These are phyloP conservation scores for Calonectria montana DNA, from an alignment of 2,329 filamentous ascomycete species.

Conservation along the genomic window DNA sequence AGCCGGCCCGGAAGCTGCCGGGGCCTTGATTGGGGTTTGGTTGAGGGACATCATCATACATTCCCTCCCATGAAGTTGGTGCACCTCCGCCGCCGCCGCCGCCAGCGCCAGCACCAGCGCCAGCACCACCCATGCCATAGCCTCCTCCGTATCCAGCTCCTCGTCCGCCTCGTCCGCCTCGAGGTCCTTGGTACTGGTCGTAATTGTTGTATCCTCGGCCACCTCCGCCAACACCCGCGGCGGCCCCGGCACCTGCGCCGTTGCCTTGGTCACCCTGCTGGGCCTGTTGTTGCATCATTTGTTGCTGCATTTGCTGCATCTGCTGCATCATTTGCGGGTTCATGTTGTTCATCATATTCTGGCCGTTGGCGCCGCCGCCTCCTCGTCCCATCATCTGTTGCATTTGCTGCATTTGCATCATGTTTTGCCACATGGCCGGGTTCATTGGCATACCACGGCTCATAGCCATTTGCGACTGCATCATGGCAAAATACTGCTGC, in stretches of 20 bases:
- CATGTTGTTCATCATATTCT: slow-evolving; percentile 57
- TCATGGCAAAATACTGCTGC: slow-evolving; percentile 96
- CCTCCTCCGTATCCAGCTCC: slow-evolving; percentile 41
- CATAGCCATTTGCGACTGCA: slow-evolving; percentile 94
- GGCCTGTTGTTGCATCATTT: slow-evolving; percentile 55
- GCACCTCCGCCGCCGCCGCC: slow-evolving; percentile 63
- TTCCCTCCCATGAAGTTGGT: slow-evolving; percentile 94
- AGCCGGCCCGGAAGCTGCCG: slow-evolving; percentile 57
- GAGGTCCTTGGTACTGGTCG: slow-evolving; percentile 58
- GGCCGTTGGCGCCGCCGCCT: slow-evolving; percentile 49
- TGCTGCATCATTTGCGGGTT: slow-evolving; percentile 69
- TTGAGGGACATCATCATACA: slow-evolving; percentile 96
- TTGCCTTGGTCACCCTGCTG: slow-evolving; percentile 45
- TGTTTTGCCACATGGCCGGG: slow-evolving; percentile 80
- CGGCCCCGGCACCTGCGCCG: slow-evolving; percentile 37
- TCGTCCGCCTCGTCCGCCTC: slow-evolving; percentile 47
- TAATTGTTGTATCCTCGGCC: slow-evolving; percentile 45
- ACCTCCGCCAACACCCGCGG: slow-evolving; percentile 34
- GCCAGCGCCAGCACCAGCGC: slow-evolving; percentile 48
- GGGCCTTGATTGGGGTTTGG: slow-evolving; percentile 68
- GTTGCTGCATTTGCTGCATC: slow-evolving; percentile 54
- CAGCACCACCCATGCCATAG: slow-evolving; percentile 38
- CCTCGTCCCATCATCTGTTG: slow-evolving; percentile 63
- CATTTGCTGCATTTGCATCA: slow-evolving; percentile 82
- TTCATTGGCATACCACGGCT: slow-evolving; percentile 79